Evolutionary conservation across 2,329 filamentous ascomycete genomes (phyloP).

Genomic region (Venturia pyrina): DNA sequence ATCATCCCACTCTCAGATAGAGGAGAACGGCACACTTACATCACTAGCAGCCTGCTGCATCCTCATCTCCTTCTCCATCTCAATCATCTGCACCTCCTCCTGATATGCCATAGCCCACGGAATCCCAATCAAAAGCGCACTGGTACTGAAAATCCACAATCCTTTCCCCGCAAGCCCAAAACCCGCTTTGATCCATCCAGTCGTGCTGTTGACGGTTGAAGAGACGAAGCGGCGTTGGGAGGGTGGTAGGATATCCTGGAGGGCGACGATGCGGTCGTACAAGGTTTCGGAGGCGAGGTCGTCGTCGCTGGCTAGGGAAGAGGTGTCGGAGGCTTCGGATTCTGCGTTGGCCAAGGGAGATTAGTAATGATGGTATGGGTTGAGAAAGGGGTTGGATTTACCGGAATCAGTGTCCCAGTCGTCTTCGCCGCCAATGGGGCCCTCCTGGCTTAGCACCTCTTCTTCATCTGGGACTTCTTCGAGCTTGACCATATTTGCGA

Average conservation of each 20-base stretch:
- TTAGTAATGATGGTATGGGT: not conserved
- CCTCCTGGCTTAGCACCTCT: slow-evolving; percentile 63
- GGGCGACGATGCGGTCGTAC: slow-evolving; percentile 32
- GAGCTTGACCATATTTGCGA: slow-evolving; percentile 71
- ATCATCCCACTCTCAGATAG: not conserved
- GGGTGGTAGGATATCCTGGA: slow-evolving; percentile 36
- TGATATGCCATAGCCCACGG: slow-evolving; percentile 87
- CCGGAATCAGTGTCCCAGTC: slow-evolving; percentile 90
- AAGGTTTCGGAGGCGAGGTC: slow-evolving; percentile 31
- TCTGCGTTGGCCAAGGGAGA: slow-evolving; percentile 36
- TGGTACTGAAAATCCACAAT: slow-evolving; percentile 84
- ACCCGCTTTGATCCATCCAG: slow-evolving; percentile 48
- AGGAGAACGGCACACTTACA: slow-evolving; percentile 34
- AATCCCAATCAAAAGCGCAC: slow-evolving; percentile 78
- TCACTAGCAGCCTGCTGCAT: slow-evolving; percentile 90
- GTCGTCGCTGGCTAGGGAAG: slow-evolving; percentile 43
- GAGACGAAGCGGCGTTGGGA: slow-evolving; percentile 32
- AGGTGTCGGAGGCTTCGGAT: slow-evolving; percentile 74
- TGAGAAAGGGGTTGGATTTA: slow-evolving; percentile 27
- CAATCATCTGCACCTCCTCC: slow-evolving; percentile 92
- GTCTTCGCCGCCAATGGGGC: slow-evolving; percentile 56
- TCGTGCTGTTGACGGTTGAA: slow-evolving; percentile 38
- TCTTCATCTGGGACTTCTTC: slow-evolving; percentile 96
- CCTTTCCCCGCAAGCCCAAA: slow-evolving; percentile 71
- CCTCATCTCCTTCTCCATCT: slow-evolving; percentile 96